phyloP scores from a whole-genome alignment of 148 eudicot genomes.

The Arbutus unedo region DNA sequence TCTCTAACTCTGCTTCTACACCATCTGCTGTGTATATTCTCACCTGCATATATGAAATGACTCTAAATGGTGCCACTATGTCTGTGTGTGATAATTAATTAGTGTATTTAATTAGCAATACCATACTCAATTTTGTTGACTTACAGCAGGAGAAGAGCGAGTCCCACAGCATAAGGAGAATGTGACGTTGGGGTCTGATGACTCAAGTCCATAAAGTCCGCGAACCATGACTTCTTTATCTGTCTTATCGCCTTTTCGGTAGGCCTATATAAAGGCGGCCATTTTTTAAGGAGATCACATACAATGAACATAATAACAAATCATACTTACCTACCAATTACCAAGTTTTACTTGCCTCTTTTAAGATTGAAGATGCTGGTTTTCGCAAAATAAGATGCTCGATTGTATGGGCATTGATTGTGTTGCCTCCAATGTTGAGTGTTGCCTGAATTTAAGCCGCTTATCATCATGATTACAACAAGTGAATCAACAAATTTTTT shows the following conservation, averaged over 20 bases:
- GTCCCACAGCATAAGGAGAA: slow-evolving; percentile 88
- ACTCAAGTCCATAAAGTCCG: slow-evolving; percentile 59
- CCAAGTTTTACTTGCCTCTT: slow-evolving; percentile 40
- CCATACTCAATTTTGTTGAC: slow-evolving; percentile 12
- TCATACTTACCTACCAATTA: too few relatives aligned
- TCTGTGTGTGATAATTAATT: too few relatives aligned
- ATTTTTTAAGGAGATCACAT: background rate
- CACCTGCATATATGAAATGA: slow-evolving; percentile 37
- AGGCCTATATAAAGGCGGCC: slow-evolving; percentile 15
- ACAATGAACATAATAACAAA: background rate
- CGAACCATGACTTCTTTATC: slow-evolving; percentile 54
- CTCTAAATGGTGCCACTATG: background rate
- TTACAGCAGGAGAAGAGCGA: slow-evolving; percentile 92
- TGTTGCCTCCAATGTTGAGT: slow-evolving; percentile 73
- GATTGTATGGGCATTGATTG: slow-evolving; percentile 77
- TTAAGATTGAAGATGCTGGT: slow-evolving; percentile 34
- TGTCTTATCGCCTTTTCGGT: slow-evolving; percentile 33
- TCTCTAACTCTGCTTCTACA: slow-evolving; percentile 60
- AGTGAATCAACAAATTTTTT: background rate
- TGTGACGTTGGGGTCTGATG: slow-evolving; percentile 61
- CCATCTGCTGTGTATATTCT: slow-evolving; percentile 78
- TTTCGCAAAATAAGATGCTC: slow-evolving; percentile 76
- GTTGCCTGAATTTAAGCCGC: slow-evolving; percentile 57
- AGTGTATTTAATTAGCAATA: background rate
- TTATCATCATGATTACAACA: background rate